A percentile compares a stretch with the other conserved stretches of the same genome.
phyloP scores from a whole-genome alignment of 805 yeast species.

The Candida nanaspora region DNA sequence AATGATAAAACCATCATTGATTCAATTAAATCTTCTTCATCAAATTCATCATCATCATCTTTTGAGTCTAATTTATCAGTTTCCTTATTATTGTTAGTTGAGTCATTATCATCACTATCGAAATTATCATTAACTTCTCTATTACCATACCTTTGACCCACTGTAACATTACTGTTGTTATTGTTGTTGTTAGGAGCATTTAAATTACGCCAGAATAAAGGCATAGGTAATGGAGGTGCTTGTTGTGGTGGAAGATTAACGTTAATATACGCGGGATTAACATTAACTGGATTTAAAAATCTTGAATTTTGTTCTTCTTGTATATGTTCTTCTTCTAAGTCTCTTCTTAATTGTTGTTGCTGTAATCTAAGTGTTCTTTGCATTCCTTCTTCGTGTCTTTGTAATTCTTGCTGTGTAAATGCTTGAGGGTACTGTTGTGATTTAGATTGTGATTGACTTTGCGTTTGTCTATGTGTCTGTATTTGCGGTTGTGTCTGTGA shows the following conservation, averaged over 20 bases:
- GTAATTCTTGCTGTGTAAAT: too few relatives aligned
- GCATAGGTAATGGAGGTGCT: neutral
- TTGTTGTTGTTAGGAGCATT: neutral
- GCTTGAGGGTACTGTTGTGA: neutral
- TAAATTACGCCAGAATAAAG: neutral
- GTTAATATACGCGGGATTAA: too few relatives aligned
- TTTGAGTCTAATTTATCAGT: neutral
- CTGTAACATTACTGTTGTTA: neutral
- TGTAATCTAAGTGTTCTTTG: too few relatives aligned
- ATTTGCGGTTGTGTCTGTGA: neutral
- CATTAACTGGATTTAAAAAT: neutral
- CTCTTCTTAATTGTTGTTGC: too few relatives aligned
- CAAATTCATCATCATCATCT: slow-evolving; percentile 11
- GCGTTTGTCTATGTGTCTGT: neutral
- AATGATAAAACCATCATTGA: slow-evolving; percentile 22
- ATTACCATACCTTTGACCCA: neutral
- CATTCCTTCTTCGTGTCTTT: too few relatives aligned
- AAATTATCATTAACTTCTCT: neutral
- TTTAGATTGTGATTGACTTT: neutral
- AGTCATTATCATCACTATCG: neutral
- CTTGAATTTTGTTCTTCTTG: neutral
- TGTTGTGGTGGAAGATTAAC: neutral
- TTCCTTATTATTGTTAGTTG: neutral
- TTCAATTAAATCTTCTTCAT: slow-evolving; percentile 24
- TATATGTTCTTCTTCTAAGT: neutral